Evolutionary conservation across 2,329 filamentous ascomycete genomes (phyloP).

Genomic region (Claviceps humidiphila): DNA sequence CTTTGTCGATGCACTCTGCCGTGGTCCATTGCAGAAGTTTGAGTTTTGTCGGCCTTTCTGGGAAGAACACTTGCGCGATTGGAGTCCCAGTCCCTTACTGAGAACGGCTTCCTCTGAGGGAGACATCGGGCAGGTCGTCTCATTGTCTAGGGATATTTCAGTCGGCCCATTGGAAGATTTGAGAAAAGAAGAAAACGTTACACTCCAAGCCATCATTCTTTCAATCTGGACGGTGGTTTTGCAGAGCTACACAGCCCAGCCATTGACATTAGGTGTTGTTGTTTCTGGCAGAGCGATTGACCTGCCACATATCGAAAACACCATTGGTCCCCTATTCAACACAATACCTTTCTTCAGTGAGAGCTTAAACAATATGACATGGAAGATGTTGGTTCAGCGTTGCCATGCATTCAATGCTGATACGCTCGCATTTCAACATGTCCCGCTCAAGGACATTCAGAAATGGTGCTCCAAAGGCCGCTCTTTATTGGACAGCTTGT

Average conservation of each 20-base stretch:
- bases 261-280: slow-evolving; percentile 56
- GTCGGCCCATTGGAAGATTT: slow-evolving; percentile 34
- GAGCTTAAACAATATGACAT: slow-evolving; percentile 32
- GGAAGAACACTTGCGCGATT: slow-evolving; percentile 38
- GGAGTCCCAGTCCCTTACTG: slow-evolving; percentile 7
- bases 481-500: slow-evolving; percentile 64
- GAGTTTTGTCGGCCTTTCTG: slow-evolving; percentile 47
- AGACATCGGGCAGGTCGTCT: slow-evolving; percentile 5
- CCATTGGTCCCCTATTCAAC: slow-evolving; percentile 81
- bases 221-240: slow-evolving; percentile 59
- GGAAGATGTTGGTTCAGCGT: slow-evolving; percentile 43
- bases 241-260: slow-evolving; percentile 30
- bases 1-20: slow-evolving; percentile 54
- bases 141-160: slow-evolving; percentile 15
- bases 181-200: slow-evolving; percentile 51
- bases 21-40: slow-evolving; percentile 50
- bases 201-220: slow-evolving; percentile 67
- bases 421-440: slow-evolving; percentile 56
- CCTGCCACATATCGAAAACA: slow-evolving; percentile 47
- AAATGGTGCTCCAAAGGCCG: slow-evolving; percentile 57
- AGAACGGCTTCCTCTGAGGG: slow-evolving; percentile 3
- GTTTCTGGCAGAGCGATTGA: slow-evolving; percentile 66
- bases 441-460: slow-evolving; percentile 63
- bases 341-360: slow-evolving; percentile 60
- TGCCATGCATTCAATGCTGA: slow-evolving; percentile 61